phyloP scores from a whole-genome alignment of 441 rosid genomes.

The Jatropha podagrica region DNA sequence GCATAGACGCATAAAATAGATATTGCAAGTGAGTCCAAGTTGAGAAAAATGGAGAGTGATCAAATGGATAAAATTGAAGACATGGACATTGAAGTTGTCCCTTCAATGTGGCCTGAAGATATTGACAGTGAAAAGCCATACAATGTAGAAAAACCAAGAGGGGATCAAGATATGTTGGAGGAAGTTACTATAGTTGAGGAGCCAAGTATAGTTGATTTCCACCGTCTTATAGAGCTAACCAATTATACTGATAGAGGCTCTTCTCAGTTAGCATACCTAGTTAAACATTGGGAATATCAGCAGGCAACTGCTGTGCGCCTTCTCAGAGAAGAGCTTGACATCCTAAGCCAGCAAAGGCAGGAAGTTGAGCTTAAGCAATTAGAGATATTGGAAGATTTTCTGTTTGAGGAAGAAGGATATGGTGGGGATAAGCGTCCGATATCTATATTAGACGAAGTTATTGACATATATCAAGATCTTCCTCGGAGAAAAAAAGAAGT shows the following conservation, averaged over 20 bases:
- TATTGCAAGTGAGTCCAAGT: constrained; percentile 34
- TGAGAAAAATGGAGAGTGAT: constrained; percentile 59
- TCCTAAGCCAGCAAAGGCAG: constrained; percentile 65
- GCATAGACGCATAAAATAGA: constrained; percentile 22
- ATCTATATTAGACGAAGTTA: constrained; percentile 54
- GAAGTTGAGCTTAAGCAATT: constrained; percentile 82
- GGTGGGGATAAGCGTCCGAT: constrained; percentile 59
- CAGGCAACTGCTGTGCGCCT: constrained; percentile 78
- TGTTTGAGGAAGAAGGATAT: constrained; percentile 60
- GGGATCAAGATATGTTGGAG: constrained; percentile 87
- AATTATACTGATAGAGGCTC: constrained; percentile 69
- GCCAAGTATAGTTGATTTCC: constrained; percentile 64
- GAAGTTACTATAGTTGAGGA: constrained; percentile 66
- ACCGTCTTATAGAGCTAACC: constrained; percentile 58
- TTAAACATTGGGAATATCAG: constrained; percentile 83
- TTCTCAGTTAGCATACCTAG: constrained; percentile 78
- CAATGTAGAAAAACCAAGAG: constrained; percentile 76
- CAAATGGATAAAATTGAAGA: constrained; percentile 68
- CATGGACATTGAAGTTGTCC: constrained; percentile 79
- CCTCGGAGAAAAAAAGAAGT: constrained; percentile 47
- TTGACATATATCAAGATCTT: constrained; percentile 48
- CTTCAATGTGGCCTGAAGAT: constrained; percentile 99
- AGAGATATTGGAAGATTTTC: constrained; percentile 83
- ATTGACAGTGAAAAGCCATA: constrained; percentile 79
- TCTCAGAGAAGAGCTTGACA: constrained; percentile 81